Evolutionary conservation across 768 basidiomycete species (phyloP), one percentile per base, ranked within the genome.

Genomic region (Kwoniella sp.): DNA sequence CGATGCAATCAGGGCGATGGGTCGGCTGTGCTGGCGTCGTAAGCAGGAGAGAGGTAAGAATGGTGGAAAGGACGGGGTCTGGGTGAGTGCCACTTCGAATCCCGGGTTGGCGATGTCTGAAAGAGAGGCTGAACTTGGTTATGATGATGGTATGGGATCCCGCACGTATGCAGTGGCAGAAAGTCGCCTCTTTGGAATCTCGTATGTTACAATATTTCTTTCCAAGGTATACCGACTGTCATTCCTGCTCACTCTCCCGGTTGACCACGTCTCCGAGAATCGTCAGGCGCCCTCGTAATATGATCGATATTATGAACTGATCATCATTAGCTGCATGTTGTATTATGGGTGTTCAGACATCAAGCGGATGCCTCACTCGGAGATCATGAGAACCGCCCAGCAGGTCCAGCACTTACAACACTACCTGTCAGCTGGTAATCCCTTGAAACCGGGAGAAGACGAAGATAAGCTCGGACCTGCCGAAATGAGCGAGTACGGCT

Each of bases 1-100:
- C 30, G 92, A 95, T 62, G 90, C 89, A 0, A 83, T 95, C 10
- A 81, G 94, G 55, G 89, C 88, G 67, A 80, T 97, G 15, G 91
- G 86, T 0, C 85, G 92, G 46, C 83, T 94, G 19, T 70, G 92
- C 27, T 90, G 88, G 88, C 81, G 72, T 26, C 84, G 83, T 57
- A 84, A 85, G 75, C 86, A 85, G 64, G 80, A 84, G 37, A 87
- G 88, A 2, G 87, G 87, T 1, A 74, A 77, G 12, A 79, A 81
- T 17, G 86, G 84, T 69, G 68, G 60, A 7, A 67, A 61, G 57
- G 54, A 69, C 56, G 55, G 64, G 37, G 51, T 30, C 13, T 69
- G 64, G 61, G 67, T 73, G 44, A 51, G 70, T 62, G 10, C 5
- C 19, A 24, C 7, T 22, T 17, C 2, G 27, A 9, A 36, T 13